Conservation (phyloP, 441 rosid genomes). For the Dalechampia spathulata region DNA sequence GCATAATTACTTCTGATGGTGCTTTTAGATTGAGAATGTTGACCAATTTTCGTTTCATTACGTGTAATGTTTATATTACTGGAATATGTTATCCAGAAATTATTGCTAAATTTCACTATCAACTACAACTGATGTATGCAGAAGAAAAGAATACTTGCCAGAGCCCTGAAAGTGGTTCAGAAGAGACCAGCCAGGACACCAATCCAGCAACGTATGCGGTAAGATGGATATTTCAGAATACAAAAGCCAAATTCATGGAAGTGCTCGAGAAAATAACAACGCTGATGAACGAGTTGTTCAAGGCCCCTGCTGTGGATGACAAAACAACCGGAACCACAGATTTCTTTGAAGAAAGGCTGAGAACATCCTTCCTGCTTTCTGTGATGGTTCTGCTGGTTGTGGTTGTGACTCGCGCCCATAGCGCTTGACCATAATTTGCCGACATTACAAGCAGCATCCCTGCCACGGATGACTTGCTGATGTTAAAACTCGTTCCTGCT, state of each 20-base stretch:
- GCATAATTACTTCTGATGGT: too few relatives aligned
- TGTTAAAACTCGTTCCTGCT: too few relatives aligned
- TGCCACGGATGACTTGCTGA: neutral
- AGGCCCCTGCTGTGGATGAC: constrained; percentile 19
- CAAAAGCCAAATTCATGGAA: constrained; percentile 42
- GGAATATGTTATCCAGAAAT: too few relatives aligned
- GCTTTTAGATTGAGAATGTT: too few relatives aligned
- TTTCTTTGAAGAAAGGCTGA: constrained; percentile 56
- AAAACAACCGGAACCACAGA: constrained; percentile 28
- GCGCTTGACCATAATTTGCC: constrained; percentile 48
- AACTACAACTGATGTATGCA: too few relatives aligned
- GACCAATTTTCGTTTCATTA: too few relatives aligned
- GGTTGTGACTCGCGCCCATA: constrained; percentile 45
- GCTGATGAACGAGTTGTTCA: constrained; percentile 49
- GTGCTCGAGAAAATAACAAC: constrained; percentile 48
- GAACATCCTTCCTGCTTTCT: constrained; percentile 59
- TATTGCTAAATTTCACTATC: too few relatives aligned
- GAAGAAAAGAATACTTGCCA: constrained; percentile 23
- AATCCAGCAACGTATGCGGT: constrained; percentile 32
- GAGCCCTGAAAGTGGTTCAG: too few relatives aligned
- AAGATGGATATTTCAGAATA: constrained; percentile 52
- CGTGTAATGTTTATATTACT: too few relatives aligned
- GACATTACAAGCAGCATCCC: constrained; percentile 43
- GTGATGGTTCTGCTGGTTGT: constrained; percentile 65
- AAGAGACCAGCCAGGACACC: constrained; percentile 21